Evolutionary conservation across 345 rosid species (phyloP).

Genomic region (Trapa incisa): DNA sequence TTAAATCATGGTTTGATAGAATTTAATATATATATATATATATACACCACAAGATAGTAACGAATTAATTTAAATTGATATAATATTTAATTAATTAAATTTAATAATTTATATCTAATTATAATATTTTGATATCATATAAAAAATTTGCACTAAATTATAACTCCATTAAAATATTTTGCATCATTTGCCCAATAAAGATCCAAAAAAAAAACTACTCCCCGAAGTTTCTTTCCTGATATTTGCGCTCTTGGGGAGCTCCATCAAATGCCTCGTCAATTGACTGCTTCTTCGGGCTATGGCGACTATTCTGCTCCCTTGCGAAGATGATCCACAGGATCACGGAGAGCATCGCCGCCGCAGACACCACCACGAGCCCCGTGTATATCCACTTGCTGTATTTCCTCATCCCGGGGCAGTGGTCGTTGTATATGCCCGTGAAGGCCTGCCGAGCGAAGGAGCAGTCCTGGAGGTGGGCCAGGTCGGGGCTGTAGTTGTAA

Average conservation of each 20-base stretch:
- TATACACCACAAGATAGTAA: too few species aligned
- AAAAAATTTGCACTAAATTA: too few species aligned
- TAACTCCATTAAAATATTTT: too few species aligned
- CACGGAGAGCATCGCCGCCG: constrained; percentile 84
- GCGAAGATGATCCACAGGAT: constrained; percentile 64
- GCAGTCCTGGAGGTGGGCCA: constrained; percentile 64
- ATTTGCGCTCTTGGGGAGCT: constrained; percentile 11
- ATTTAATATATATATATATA: too few species aligned
- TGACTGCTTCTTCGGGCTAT: constrained; percentile 21
- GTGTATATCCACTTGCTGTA: constrained; percentile 53
- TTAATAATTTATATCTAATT: too few species aligned
- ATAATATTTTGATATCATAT: too few species aligned
- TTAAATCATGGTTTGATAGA: too few species aligned
- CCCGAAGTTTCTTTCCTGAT: background rate
- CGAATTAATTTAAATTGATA: too few species aligned
- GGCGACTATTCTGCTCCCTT: constrained; percentile 49
- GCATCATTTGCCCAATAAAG: background rate
- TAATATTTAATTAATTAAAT: too few species aligned
- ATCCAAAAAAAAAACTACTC: background rate
- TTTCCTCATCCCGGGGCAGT: constrained; percentile 52
- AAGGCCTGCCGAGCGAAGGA: constrained; percentile 69
- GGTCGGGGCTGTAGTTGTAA: constrained; percentile 47
- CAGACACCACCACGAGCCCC: constrained; percentile 59
- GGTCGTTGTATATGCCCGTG: constrained; percentile 35
- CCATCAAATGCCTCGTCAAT: background rate